Percentiles rank a stretch among this genome's conserved stretches.
Conservation (phyloP, 2,329 filamentous ascomycete species). For the Lasiodiplodia citricola region DNA sequence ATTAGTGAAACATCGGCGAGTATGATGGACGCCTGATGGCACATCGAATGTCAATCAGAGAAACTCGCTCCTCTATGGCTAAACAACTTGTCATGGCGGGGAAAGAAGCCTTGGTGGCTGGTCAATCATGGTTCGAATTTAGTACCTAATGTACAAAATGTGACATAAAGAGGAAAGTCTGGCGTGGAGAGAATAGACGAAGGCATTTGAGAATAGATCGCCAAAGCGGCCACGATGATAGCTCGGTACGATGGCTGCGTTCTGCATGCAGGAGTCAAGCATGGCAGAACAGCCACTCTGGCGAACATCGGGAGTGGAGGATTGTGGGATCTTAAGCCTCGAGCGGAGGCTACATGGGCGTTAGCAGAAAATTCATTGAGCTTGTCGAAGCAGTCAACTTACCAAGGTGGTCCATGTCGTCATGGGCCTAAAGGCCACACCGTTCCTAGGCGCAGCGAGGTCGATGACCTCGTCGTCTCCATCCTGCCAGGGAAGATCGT, state of each 20-base stretch:
- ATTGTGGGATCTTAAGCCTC: background rate
- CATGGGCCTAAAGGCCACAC: constrained; percentile 1
- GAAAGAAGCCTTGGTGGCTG: background rate
- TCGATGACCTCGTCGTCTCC: background rate
- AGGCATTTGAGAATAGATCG: background rate
- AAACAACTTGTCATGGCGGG: background rate
- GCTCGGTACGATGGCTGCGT: background rate
- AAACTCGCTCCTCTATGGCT: too few species aligned
- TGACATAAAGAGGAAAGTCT: background rate
- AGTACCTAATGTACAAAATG: background rate
- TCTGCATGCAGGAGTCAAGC: background rate
- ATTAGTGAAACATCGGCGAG: too few species aligned
- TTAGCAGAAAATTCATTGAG: background rate
- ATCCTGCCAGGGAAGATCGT: background rate
- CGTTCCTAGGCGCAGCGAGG: background rate
- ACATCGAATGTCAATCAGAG: too few species aligned
- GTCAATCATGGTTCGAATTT: background rate
- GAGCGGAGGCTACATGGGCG: background rate
- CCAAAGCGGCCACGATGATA: background rate
- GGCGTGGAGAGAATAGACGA: background rate
- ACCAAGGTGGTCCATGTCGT: constrained; percentile 1
- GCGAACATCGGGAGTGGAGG: background rate
- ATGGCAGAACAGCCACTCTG: too few species aligned
- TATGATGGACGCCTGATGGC: too few species aligned
- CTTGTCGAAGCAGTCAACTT: background rate